Base-by-base conservation (phyloP, 2,329 filamentous ascomycete species). In the Clonostachys chloroleuca region DNA sequence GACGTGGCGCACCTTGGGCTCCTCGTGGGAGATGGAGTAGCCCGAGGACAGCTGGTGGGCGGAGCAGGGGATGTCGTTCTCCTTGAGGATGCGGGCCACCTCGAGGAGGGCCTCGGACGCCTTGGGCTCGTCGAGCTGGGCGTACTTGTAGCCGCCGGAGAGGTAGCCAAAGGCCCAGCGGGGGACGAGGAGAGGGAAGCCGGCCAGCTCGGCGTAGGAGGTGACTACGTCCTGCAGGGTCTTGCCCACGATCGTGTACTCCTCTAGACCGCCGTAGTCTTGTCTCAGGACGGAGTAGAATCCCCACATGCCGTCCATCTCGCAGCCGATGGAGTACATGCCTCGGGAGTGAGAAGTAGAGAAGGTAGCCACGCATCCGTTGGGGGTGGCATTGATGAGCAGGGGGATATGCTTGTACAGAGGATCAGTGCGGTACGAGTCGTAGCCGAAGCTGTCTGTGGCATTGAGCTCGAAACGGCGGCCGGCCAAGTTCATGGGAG, bases 291-390 rank as follows among this genome's bases (percentile, higher is more conserved):
- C 83, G 60, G 89, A 89, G 75, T 82, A 89, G 48, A 78, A 78
- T 1, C 86, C 86, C 84, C 85, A 89, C 66, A 89, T 77, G 30
- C 86, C 85, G 57, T 90, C 86, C 64, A 89, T 84, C 61, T 89
- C 86, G 2, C 81, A 80, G 3, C 86, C 86, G 8, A 89, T 72
- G 9, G 78, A 79, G 69, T 83, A 89, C 14, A 74, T 75, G 0
- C 83, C 84, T 45, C 85, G 69, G 1, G 76, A 72, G 56, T 89
- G 82, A 3, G 78, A 80, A 0, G 83, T 84, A 0, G 85, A 88
- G 60, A 89, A 87, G 16, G 84, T 75, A 1, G 75, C 86, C 0
- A 89, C 75, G 44, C 80, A 85, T 1, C 84, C 85, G 4, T 76
- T 58, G 0, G 82, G 77, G 0, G 80, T 84, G 1, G 78, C 81